Evolutionary conservation across 192 early-diverging fungal genomes (phyloP).

Genomic region (Backusella circina): DNA sequence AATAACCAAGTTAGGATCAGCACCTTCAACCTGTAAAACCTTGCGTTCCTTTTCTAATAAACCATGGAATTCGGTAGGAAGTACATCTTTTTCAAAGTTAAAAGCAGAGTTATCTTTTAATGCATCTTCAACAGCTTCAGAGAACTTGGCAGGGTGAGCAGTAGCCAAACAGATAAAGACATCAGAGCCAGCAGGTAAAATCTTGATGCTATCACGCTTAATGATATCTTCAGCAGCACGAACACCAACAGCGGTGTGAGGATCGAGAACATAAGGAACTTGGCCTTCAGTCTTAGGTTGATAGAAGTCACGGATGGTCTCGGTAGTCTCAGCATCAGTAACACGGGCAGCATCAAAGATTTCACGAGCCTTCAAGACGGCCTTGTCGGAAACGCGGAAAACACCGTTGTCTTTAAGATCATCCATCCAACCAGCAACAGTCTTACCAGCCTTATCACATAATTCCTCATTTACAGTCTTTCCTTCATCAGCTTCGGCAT

Average conservation of each 20-base stretch:
- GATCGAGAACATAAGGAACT: constrained; percentile 82
- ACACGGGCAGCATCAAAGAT: constrained; percentile 76
- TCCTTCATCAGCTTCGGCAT: constrained; percentile 41
- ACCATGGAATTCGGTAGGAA: constrained; percentile 66
- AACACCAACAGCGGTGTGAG: constrained; percentile 96
- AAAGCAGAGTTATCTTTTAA: constrained; percentile 51
- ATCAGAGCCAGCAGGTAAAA: constrained; percentile 17
- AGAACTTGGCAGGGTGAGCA: constrained; percentile 96
- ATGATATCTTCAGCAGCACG: constrained; percentile 65
- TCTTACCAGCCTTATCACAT: constrained; percentile 48
- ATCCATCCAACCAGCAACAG: constrained; percentile 74
- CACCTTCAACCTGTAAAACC: constrained; percentile 47
- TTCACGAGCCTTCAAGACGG: constrained; percentile 62
- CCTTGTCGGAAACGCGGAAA: constrained; percentile 62
- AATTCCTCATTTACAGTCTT: constrained; percentile 23
- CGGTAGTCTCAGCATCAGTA: constrained; percentile 69
- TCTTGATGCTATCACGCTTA: constrained; percentile 8
- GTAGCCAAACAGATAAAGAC: constrained; percentile 77
- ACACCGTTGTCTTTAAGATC: constrained; percentile 66
- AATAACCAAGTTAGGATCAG: constrained; percentile 48
- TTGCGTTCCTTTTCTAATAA: constrained; percentile 68
- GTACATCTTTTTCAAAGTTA: constrained; percentile 49
- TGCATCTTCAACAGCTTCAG: constrained; percentile 82
- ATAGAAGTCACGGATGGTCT: constrained; percentile 72
- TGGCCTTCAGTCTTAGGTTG: constrained; percentile 36